Conservation (phyloP, 805 yeast species). For the Wickerhamiella azymoides region DNA sequence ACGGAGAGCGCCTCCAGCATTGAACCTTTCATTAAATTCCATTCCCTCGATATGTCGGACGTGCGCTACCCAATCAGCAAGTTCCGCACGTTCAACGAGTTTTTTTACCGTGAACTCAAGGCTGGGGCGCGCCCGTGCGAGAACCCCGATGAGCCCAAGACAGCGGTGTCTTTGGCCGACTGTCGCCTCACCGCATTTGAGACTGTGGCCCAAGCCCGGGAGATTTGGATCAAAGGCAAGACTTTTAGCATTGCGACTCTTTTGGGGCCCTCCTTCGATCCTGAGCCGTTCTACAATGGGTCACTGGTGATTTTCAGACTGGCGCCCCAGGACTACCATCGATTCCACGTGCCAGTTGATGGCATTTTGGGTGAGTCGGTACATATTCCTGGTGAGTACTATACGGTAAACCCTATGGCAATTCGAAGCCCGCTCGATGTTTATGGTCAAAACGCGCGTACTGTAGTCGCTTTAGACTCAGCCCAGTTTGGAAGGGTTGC, state of each 20-base stretch:
- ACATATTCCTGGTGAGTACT: conserved; percentile 76
- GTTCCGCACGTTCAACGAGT: conserved; percentile 70
- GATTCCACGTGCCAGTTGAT: conserved; percentile 79
- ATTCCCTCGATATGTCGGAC: conserved; percentile 62
- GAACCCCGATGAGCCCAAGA: conserved; percentile 33
- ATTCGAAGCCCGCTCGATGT: conserved; percentile 78
- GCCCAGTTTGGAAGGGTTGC: conserved; percentile 64
- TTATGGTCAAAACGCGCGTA: conserved; percentile 80
- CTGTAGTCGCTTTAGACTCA: conserved; percentile 62
- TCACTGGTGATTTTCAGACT: conserved; percentile 68
- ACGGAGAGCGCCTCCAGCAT: conserved; percentile 55
- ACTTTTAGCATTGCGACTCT: conserved; percentile 56
- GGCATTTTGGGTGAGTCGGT: conserved; percentile 57
- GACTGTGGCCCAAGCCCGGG: conserved; percentile 45
- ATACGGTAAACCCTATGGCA: conserved; percentile 97
- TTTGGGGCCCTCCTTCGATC: conserved; percentile 30
- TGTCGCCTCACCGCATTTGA: conserved; percentile 65
- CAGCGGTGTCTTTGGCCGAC: conserved; percentile 73
- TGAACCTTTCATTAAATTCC: conserved; percentile 65
- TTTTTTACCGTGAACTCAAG: conserved; percentile 66
- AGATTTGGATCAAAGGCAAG: conserved; percentile 81
- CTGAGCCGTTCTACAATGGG: conserved; percentile 32
- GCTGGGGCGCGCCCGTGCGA: conserved; percentile 62
- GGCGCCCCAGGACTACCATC: conserved; percentile 95
- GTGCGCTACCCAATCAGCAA: conserved; percentile 39